Evolutionary conservation across 805 yeast genomes (phyloP).

Genomic region (Schizosaccharomyces pombe): DNA sequence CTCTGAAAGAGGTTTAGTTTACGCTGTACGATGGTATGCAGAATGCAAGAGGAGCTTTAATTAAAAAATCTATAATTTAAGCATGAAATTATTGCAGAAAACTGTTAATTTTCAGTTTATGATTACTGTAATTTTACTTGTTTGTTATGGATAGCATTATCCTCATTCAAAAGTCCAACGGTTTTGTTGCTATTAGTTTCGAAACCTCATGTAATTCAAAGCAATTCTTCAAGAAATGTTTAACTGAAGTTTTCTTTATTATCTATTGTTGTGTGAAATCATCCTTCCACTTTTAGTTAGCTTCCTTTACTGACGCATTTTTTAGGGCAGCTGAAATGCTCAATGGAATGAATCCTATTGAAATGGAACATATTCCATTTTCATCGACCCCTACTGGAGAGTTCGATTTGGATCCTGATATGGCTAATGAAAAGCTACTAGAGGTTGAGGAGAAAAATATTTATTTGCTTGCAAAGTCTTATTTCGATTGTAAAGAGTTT

Average conservation of each 20-base stretch:
- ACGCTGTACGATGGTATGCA: conserved; percentile 9
- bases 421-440: conserved; percentile 6
- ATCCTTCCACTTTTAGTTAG: neutral
- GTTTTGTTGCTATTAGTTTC: too few relatives aligned
- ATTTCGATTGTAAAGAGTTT: conserved; percentile 66
- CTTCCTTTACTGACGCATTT: neutral
- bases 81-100: too few relatives aligned
- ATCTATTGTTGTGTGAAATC: too few relatives aligned
- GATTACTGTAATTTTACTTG: too few relatives aligned
- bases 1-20: neutral
- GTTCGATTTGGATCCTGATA: neutral
- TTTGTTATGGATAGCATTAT: too few relatives aligned
- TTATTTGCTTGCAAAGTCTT: conserved; percentile 39
- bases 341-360: conserved; percentile 24
- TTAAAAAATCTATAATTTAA: too few relatives aligned
- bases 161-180: too few relatives aligned
- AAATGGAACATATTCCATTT: conserved; percentile 6
- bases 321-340: conserved; percentile 46
- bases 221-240: too few relatives aligned
- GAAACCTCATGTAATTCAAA: too few relatives aligned
- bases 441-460: conserved; percentile 19
- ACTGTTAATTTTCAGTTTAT: too few relatives aligned
- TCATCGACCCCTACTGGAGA: conserved; percentile 2
- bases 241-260: too few relatives aligned
- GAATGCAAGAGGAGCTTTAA: neutral